Percentiles rank a stretch among this genome's conserved stretches.
Conservation (phyloP, 2,329 filamentous ascomycete species). For the Diaporthe citrichinensis region DNA sequence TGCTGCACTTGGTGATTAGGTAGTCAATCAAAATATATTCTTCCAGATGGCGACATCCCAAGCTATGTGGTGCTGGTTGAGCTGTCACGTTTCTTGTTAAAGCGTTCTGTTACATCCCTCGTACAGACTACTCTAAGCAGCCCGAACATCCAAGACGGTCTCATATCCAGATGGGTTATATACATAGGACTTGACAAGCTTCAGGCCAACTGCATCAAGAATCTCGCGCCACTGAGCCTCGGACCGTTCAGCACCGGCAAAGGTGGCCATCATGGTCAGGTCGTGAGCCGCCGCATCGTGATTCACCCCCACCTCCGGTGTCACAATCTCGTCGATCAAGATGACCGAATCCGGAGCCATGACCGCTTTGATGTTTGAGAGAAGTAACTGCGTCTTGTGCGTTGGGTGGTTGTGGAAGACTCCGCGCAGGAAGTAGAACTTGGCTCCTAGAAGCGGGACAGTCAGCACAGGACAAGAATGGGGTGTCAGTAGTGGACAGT, state of each 20-base stretch:
- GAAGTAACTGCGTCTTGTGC: slow-evolving; percentile 40
- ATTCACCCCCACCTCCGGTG: slow-evolving; percentile 38
- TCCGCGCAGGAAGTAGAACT: slow-evolving; percentile 43
- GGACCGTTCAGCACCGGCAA: slow-evolving; percentile 42
- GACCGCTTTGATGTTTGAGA: slow-evolving; percentile 40
- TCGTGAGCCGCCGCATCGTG: slow-evolving; percentile 40
- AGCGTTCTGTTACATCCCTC: too few species aligned
- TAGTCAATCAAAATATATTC: too few species aligned
- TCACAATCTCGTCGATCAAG: slow-evolving; percentile 43
- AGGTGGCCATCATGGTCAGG: slow-evolving; percentile 43
- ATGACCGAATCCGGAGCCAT: slow-evolving; percentile 43
- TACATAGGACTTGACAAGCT: neutral
- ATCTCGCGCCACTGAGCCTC: slow-evolving; percentile 42
- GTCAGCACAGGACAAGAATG: neutral
- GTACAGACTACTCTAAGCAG: neutral
- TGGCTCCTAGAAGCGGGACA: slow-evolving; percentile 1
- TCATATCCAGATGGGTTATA: neutral
- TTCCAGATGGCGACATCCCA: too few species aligned
- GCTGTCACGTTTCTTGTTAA: too few species aligned
- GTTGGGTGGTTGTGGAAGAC: slow-evolving; percentile 43
- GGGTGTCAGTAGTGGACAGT: neutral
- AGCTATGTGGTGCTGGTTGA: too few species aligned
- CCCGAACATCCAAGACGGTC: slow-evolving; percentile 12
- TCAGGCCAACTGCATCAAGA: neutral
- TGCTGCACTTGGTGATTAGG: too few species aligned